Evolutionary conservation across 805 yeast species (phyloP).

Genomic region (Cyberlindnera euphorbiiphila): DNA sequence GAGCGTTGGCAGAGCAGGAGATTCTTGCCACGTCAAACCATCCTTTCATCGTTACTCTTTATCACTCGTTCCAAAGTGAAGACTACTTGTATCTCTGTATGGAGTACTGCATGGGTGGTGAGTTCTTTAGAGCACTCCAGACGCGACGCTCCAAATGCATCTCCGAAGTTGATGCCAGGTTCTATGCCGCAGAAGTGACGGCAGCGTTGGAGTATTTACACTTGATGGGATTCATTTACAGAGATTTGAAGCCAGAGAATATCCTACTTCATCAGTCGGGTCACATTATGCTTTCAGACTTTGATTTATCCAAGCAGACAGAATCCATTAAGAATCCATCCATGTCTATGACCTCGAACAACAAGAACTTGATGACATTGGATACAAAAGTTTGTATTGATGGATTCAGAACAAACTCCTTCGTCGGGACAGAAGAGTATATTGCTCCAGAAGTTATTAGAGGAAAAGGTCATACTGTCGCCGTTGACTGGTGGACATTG

Average conservation of each 20-base stretch:
- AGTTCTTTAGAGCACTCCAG: slow-evolving; percentile 92
- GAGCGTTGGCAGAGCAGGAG: slow-evolving; percentile 96
- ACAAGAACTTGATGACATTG: slow-evolving; percentile 53
- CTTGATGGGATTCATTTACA: slow-evolving; percentile 93
- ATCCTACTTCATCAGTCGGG: slow-evolving; percentile 94
- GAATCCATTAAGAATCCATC: slow-evolving; percentile 74
- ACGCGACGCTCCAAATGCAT: slow-evolving; percentile 85
- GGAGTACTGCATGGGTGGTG: slow-evolving; percentile 99
- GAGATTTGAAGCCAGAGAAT: slow-evolving; percentile 96
- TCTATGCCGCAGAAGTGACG: slow-evolving; percentile 94
- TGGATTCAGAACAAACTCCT: slow-evolving; percentile 94
- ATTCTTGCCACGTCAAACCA: slow-evolving; percentile 93
- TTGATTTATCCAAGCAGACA: slow-evolving; percentile 89
- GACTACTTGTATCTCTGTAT: slow-evolving; percentile 89
- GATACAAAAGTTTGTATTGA: slow-evolving; percentile 95
- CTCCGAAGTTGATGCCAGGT: slow-evolving; percentile 81
- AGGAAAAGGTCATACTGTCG: slow-evolving; percentile 96
- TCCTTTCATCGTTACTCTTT: slow-evolving; percentile 93
- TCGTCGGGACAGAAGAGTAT: slow-evolving; percentile 98
- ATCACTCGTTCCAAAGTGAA: slow-evolving; percentile 94
- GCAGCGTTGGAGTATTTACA: slow-evolving; percentile 96
- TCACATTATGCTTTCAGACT: slow-evolving; percentile 96
- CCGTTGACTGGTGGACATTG: slow-evolving; percentile 99
- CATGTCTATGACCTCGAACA: slow-evolving; percentile 33
- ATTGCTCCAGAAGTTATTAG: slow-evolving; percentile 97